A percentile compares a stretch with the other conserved stretches of the same genome.
Evolutionary conservation across 2,329 filamentous ascomycete genomes (phyloP).

Genomic region (Blumeria hordei): DNA sequence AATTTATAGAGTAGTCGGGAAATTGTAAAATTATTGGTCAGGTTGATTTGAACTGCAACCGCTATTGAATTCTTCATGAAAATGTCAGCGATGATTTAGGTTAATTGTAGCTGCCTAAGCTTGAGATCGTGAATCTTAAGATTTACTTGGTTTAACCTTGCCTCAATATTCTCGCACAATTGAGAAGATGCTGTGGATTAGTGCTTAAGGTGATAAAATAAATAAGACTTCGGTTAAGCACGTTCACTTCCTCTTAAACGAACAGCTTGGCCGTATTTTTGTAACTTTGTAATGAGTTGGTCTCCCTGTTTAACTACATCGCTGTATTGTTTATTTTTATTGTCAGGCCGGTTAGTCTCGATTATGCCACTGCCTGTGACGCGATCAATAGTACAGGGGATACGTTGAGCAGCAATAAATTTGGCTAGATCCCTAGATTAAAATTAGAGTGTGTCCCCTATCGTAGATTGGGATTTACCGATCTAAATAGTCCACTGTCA

Average conservation of each 20-base stretch:
- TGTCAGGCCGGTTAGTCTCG: slow-evolving; percentile 90
- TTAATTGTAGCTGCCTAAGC: no score
- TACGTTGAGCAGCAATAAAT: slow-evolving; percentile 85
- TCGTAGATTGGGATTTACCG: slow-evolving; percentile 30
- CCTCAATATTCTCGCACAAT: no score
- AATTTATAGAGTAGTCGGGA: no score
- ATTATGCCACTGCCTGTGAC: slow-evolving; percentile 92
- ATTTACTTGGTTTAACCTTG: no score
- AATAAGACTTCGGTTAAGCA: slow-evolving; percentile 25
- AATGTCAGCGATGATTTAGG: no score
- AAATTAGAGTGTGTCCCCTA: neutral
- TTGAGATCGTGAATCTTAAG: no score
- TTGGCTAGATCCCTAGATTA: slow-evolving; percentile 60
- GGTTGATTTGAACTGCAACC: no score
- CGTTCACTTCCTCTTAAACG: slow-evolving; percentile 84
- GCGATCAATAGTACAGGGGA: slow-evolving; percentile 91
- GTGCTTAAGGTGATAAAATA: no score
- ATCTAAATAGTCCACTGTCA: slow-evolving; percentile 89
- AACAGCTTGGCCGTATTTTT: slow-evolving; percentile 97
- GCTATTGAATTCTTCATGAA: no score
- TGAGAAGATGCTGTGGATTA: no score
- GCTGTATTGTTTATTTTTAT: slow-evolving; percentile 99
- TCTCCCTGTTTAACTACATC: slow-evolving; percentile 96
- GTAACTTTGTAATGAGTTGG: slow-evolving; percentile 91
- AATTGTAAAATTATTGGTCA: no score